Evolutionary conservation across 768 basidiomycete species (phyloP), one percentile per base, ranked within the genome.

Genomic region (Suillus fuscotomentosus): DNA sequence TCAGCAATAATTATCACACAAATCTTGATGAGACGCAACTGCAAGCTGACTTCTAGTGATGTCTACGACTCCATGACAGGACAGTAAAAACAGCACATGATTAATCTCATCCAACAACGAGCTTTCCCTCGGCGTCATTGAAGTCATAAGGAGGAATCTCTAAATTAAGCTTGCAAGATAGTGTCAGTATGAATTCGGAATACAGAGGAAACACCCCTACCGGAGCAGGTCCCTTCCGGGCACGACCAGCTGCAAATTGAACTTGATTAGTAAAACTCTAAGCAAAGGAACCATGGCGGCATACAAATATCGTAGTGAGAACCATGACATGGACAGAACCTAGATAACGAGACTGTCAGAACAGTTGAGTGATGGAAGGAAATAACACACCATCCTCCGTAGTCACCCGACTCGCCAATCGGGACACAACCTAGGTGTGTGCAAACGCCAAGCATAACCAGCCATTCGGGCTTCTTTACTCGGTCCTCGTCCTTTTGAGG

Each of bases 361-460:
- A 42, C 24, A 27, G 41, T 27, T 7, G 59, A 6, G 17, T n/a
- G 17, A n/a, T 11, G 11, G 34, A 42, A 56, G 39, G 55, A 15
- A 14, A 17, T 22, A n/a, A 79, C 88, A 63, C 73, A 95, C 96
- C 97, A 99, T 79, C 97, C 97, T 81, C 96, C 97, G 75, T 83
- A 98, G 79, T 98, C 97, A 77, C 95, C 95, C 67, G 94, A 88
- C 79, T 97, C 95, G 70, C 97, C 97, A 75, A 99, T 97, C 66
- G 97, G 97, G 54, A 99, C 97, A 81, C 97, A 99, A 76, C 97
- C 97, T 70, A 99, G 81, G 80, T 99, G 97, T 27, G 97, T 99
- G 88, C 96, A 96, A 63, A 96, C 92, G 67, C 92, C 92, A 60
- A 92, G 79, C 91, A 93, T 91, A 72, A 96, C 89, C 68, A 92